These are phyloP conservation scores for Micractinium sp. DNA, from an alignment of 139 green algal genomes.

Conservation along the genomic window DNA sequence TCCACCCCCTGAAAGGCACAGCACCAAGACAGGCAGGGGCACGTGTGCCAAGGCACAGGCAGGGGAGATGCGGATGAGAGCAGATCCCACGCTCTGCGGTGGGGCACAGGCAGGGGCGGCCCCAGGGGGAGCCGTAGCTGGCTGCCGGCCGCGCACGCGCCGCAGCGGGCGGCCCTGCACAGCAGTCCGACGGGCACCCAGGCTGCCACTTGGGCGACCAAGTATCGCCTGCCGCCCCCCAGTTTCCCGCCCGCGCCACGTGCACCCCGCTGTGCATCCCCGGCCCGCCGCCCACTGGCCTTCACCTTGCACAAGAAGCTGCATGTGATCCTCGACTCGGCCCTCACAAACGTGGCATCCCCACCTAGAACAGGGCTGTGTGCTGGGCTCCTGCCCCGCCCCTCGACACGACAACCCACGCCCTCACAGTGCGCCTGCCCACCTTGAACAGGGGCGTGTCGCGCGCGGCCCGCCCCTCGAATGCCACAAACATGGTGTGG, in stretches of 20 bases:
- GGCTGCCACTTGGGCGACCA: neutral
- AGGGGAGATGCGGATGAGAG: neutral
- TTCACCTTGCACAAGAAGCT: too few relatives aligned
- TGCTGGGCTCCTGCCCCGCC: neutral
- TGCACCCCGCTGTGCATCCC: too few relatives aligned
- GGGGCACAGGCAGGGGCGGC: neutral
- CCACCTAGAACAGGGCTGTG: too few relatives aligned
- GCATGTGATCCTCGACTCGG: too few relatives aligned
- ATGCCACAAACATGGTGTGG: constrained; percentile 34
- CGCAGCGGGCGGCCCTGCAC: too few relatives aligned
- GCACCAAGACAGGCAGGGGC: neutral
- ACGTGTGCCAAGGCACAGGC: neutral
- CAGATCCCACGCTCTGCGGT: neutral
- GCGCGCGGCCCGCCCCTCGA: constrained; percentile 22
- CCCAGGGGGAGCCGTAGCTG: too few relatives aligned
- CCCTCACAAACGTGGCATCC: too few relatives aligned
- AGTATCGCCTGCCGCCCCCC: too few relatives aligned
- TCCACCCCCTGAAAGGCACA: neutral
- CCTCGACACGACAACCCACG: neutral
- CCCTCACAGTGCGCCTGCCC: neutral
- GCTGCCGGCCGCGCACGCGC: too few relatives aligned
- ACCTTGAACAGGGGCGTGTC: constrained; percentile 33
- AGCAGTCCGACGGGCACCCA: neutral
- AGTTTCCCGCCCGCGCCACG: too few relatives aligned
- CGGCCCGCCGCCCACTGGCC: too few relatives aligned